These are phyloP conservation scores for Kodamaea plutei DNA, from an alignment of 1,139 yeast genomes.

Conservation along the genomic window DNA sequence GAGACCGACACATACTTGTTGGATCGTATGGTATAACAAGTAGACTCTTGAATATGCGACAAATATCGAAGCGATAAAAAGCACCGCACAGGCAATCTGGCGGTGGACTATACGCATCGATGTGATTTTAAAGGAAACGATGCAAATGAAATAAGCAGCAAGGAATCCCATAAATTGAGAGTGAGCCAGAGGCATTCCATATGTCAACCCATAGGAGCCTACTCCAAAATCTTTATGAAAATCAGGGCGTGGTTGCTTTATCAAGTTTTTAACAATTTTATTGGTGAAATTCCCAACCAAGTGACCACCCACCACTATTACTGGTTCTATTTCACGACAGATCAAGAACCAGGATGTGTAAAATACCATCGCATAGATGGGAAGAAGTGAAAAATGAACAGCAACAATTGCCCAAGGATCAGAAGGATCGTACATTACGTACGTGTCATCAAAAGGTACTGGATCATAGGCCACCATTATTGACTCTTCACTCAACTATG, in stretches of 20 bases:
- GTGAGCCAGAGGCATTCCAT: constrained; percentile 98
- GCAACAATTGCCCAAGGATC: constrained; percentile 57
- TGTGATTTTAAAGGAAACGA: constrained; percentile 26
- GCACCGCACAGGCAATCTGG: constrained; percentile 18
- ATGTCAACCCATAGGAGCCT: constrained; percentile 52
- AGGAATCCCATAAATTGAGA: constrained; percentile 93
- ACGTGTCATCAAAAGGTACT: constrained; percentile 65
- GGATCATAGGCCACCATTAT: constrained; percentile 25
- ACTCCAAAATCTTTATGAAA: constrained; percentile 49
- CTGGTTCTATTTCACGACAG: constrained; percentile 82
- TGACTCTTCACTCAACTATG: too few relatives aligned
- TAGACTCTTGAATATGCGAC: constrained; percentile 78
- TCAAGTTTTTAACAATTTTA: constrained; percentile 56
- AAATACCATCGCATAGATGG: constrained; percentile 74
- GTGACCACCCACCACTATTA: constrained; percentile 82
- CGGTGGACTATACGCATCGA: constrained; percentile 20
- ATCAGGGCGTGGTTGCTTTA: constrained; percentile 76
- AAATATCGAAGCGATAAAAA: constrained; percentile 30
- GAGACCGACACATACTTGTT: constrained; percentile 74
- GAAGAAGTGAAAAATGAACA: constrained; percentile 78
- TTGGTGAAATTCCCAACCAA: constrained; percentile 71
- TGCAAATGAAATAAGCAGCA: constrained; percentile 57
- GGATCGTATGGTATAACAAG: constrained; percentile 67
- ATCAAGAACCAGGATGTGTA: constrained; percentile 80
- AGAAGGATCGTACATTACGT: constrained; percentile 70